Percentiles rank a stretch among this genome's conserved stretches.
These are phyloP conservation scores for Hsuehochloa calcarea DNA, from an alignment of 176 grass and related monocot species.

Conservation along the genomic window DNA sequence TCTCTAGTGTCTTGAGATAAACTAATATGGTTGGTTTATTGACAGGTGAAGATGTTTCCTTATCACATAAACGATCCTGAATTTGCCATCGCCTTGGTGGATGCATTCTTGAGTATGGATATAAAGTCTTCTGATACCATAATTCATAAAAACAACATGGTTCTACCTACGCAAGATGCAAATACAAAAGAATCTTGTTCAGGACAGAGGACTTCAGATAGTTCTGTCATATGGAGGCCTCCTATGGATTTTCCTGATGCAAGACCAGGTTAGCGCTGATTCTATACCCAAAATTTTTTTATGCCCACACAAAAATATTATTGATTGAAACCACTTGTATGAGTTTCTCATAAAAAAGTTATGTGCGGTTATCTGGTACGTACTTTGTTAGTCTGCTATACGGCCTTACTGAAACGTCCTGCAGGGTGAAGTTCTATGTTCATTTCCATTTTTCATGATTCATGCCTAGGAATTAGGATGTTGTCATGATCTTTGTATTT, in stretches of 20 bases:
- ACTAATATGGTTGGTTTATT: slow-evolving; percentile 25
- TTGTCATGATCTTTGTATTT: too few species aligned
- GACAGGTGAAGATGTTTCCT: slow-evolving; percentile 71
- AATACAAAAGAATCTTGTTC: slow-evolving; percentile 27
- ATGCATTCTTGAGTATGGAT: slow-evolving; percentile 70
- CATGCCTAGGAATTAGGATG: too few species aligned
- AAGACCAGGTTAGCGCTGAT: slow-evolving; percentile 57
- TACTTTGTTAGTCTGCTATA: too few species aligned
- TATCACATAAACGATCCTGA: slow-evolving; percentile 94
- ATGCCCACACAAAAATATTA: background rate
- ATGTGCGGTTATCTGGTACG: too few species aligned
- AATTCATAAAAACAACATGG: slow-evolving; percentile 16
- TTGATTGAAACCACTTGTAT: background rate
- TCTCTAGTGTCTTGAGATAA: slow-evolving; percentile 15
- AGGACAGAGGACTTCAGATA: slow-evolving; percentile 43
- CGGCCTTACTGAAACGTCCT: too few species aligned
- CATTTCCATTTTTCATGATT: too few species aligned
- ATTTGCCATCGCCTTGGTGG: slow-evolving; percentile 79
- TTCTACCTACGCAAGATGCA: slow-evolving; percentile 32
- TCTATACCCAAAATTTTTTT: background rate
- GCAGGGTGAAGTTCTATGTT: too few species aligned
- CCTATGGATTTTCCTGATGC: slow-evolving; percentile 73
- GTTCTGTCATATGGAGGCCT: slow-evolving; percentile 42
- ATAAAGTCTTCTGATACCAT: slow-evolving; percentile 35
- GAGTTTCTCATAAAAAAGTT: background rate